phyloP scores from a whole-genome alignment of 2,329 filamentous ascomycete genomes.

The Ophiocordyceps robertsii region DNA sequence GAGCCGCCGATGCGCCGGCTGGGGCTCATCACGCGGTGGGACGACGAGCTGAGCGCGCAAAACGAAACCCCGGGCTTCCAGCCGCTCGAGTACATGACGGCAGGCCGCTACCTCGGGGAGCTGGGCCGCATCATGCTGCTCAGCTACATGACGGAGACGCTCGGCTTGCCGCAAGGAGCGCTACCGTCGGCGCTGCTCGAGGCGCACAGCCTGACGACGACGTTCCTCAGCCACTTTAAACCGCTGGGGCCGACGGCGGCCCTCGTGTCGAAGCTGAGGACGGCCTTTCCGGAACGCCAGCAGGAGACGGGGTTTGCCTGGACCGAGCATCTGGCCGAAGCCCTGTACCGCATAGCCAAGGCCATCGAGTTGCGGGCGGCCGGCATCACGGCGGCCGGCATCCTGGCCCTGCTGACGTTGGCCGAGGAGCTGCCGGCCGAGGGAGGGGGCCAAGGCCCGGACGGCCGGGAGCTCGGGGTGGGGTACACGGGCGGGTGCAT shows the following conservation, averaged over 20 bases:
- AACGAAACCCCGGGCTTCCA: conserved; percentile 65
- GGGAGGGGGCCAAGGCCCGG: conserved; percentile 3
- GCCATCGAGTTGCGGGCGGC: conserved; percentile 61
- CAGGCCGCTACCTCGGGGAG: conserved; percentile 65
- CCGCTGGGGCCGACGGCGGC: conserved; percentile 29
- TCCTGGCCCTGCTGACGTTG: conserved; percentile 54
- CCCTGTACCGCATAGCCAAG: conserved; percentile 53
- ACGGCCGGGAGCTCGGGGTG: conserved; percentile 48
- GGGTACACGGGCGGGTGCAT: conserved; percentile 74
- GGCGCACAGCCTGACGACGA: conserved; percentile 54
- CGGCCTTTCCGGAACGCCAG: conserved; percentile 36
- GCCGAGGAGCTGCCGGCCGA: conserved; percentile 48
- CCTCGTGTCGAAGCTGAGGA: conserved; percentile 32
- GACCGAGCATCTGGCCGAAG: conserved; percentile 44
- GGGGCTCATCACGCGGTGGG: conserved; percentile 57
- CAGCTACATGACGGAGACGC: conserved; percentile 42
- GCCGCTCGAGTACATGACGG: conserved; percentile 74
- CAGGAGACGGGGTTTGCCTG: conserved; percentile 41
- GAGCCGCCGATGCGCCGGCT: conserved; percentile 51
- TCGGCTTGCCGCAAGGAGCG: conserved; percentile 23
- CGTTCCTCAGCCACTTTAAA: conserved; percentile 58
- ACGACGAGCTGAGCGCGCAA: conserved; percentile 49
- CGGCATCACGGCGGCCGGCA: conserved; percentile 59
- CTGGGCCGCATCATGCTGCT: conserved; percentile 57
- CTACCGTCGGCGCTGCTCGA: conserved; percentile 42